Evolutionary conservation across 139 green algal species (phyloP).

Genomic region (Dunaliella sp.): DNA sequence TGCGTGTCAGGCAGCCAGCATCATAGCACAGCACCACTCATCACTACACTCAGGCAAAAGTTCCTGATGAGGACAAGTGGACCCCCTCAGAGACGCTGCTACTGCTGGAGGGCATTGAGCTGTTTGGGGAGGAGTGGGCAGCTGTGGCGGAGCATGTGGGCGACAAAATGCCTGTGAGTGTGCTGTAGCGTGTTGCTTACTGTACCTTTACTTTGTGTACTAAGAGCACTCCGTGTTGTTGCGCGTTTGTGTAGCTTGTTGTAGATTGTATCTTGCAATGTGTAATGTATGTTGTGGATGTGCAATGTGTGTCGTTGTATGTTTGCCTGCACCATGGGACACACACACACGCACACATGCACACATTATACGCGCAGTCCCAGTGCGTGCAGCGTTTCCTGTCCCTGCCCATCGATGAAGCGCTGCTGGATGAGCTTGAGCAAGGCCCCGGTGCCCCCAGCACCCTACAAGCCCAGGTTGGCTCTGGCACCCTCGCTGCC

Average conservation of each 20-base stretch:
- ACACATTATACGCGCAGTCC: slow-evolving; percentile 33
- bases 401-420: slow-evolving; percentile 88
- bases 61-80: slow-evolving; percentile 32
- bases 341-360: no score
- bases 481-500: neutral
- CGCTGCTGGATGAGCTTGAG: slow-evolving; percentile 71
- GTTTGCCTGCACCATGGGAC: no score
- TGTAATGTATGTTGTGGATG: no score
- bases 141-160: slow-evolving; percentile 85
- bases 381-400: slow-evolving; percentile 91
- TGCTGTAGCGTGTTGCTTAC: neutral
- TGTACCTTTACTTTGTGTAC: no score
- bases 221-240: no score
- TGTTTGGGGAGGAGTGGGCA: slow-evolving; percentile 83
- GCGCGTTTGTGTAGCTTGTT: no score
- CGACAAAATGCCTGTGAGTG: slow-evolving; percentile 54
- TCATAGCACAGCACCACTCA: no score
- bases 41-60: neutral
- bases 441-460: slow-evolving; percentile 10
- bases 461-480: neutral
- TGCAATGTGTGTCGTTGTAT: no score
- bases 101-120: slow-evolving; percentile 79
- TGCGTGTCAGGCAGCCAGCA: no score
- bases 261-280: no score
- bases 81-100: slow-evolving; percentile 54